These are phyloP conservation scores for Stylosanthes scabra DNA, from an alignment of 331 rosid species.

Conservation along the genomic window DNA sequence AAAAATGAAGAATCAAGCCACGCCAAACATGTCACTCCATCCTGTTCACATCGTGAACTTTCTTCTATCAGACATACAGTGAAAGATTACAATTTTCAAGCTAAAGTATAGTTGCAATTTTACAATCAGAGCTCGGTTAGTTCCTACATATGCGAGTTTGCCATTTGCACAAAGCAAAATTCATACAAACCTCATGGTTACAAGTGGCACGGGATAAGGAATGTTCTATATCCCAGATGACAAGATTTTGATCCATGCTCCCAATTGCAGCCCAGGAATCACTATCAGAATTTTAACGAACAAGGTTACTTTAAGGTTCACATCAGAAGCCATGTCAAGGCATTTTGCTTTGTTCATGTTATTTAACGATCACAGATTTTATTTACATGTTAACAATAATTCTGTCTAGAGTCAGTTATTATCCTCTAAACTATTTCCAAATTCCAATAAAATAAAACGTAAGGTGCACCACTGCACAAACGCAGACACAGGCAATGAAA, in stretches of 20 bases:
- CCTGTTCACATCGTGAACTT: too few relatives aligned
- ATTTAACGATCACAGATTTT: background rate
- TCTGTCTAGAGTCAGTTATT: background rate
- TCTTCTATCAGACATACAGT: too few relatives aligned
- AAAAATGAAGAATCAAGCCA: slow-evolving; percentile 78
- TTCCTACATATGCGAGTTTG: too few relatives aligned
- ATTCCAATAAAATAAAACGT: too few relatives aligned
- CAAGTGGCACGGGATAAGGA: slow-evolving; percentile 68
- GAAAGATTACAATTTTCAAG: too few relatives aligned
- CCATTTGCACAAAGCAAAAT: too few relatives aligned
- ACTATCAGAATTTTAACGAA: slow-evolving; percentile 50
- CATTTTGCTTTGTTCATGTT: slow-evolving; percentile 1
- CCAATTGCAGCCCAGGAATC: slow-evolving; percentile 85
- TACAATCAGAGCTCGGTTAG: too few relatives aligned
- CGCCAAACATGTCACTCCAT: too few relatives aligned
- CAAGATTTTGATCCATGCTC: slow-evolving; percentile 73
- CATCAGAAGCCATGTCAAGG: background rate
- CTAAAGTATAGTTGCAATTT: too few relatives aligned
- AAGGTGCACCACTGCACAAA: background rate
- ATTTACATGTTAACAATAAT: background rate
- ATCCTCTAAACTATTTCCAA: background rate
- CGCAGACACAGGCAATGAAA: slow-evolving; percentile 4
- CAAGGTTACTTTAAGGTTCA: slow-evolving; percentile 6
- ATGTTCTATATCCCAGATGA: slow-evolving; percentile 87
- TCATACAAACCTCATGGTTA: slow-evolving; percentile 71